A percentile compares a stretch with the other conserved stretches of the same genome.
These are phyloP conservation scores for Escallonia rubra DNA, from an alignment of 129 eudicot genomes.

Conservation along the genomic window DNA sequence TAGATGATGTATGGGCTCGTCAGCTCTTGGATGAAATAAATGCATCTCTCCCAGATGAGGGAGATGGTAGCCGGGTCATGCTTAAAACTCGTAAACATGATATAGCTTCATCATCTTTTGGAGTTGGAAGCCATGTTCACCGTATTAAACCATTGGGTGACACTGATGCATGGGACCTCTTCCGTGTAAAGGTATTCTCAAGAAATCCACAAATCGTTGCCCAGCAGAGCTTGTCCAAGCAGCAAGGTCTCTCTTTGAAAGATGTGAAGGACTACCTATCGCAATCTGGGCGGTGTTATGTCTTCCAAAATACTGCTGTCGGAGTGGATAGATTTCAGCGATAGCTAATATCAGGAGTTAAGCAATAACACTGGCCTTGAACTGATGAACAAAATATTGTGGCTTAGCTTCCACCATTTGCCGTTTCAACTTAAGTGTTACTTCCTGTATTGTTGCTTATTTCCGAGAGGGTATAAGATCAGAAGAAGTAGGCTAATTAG, in stretches of 20 bases:
- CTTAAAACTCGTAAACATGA: constrained; percentile 1
- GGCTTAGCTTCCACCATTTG: constrained; percentile 2
- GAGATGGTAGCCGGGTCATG: constrained; percentile 10
- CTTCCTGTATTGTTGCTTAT: constrained; percentile 11
- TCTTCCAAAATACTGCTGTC: not conserved
- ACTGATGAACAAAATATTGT: not conserved
- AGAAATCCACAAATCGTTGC: not conserved
- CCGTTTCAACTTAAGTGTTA: constrained; percentile 2
- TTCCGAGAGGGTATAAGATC: constrained; percentile 2
- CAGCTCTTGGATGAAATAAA: not conserved
- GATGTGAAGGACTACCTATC: constrained; percentile 4
- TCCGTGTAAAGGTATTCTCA: not conserved
- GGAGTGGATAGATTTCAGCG: not conserved
- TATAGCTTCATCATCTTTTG: not conserved
- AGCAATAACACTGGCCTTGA: no score
- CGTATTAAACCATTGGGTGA: not conserved
- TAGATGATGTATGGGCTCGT: constrained; percentile 20
- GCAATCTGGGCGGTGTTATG: constrained; percentile 5
- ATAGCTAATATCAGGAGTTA: not conserved
- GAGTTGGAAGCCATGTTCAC: not conserved
- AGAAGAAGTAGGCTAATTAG: not conserved
- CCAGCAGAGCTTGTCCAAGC: not conserved
- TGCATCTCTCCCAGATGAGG: constrained; percentile 4
- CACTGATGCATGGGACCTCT: not conserved
- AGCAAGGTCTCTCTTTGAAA: not conserved